Percentiles rank a stretch among this genome's conserved stretches.
phyloP scores from a whole-genome alignment of 208 protist genomes.

The Angomonas deanei region DNA sequence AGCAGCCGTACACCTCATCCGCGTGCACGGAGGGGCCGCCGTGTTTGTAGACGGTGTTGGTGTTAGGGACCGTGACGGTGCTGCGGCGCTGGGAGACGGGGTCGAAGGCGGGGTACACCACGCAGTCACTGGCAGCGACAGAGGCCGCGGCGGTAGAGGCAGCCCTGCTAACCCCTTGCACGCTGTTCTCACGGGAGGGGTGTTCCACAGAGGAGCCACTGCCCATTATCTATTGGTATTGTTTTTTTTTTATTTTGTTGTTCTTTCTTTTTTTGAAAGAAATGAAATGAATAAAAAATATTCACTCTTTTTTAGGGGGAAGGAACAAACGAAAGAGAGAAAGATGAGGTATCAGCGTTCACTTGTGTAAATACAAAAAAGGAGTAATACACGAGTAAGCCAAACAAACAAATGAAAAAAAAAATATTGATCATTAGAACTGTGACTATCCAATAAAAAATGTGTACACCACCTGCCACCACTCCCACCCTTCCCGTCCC shows the following conservation, averaged over 20 bases:
- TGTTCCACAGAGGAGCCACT: constrained; percentile 10
- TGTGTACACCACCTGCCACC: constrained; percentile 29
- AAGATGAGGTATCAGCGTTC: neutral
- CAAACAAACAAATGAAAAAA: constrained; percentile 1
- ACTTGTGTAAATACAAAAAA: neutral
- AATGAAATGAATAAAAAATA: no score
- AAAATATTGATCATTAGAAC: neutral
- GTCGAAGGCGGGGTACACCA: constrained; percentile 3
- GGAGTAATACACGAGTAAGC: no score
- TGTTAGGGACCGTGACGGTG: neutral
- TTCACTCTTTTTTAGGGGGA: no score
- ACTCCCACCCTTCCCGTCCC: constrained; percentile 27
- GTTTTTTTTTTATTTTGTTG: constrained; percentile 5
- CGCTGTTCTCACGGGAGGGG: neutral
- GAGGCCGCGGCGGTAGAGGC: neutral
- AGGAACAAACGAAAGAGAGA: constrained; percentile 1
- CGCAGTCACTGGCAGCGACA: neutral
- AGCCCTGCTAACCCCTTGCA: neutral
- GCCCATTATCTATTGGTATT: constrained; percentile 6
- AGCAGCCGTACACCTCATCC: constrained; percentile 30
- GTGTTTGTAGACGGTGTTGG: constrained; percentile 17
- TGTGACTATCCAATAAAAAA: constrained; percentile 11
- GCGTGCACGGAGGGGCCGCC: constrained; percentile 16
- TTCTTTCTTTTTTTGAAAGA: no score
- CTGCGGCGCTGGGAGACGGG: neutral